Evolutionary conservation across 2,329 filamentous ascomycete genomes (phyloP).

Genomic region (Thielaviopsis ethacetica): DNA sequence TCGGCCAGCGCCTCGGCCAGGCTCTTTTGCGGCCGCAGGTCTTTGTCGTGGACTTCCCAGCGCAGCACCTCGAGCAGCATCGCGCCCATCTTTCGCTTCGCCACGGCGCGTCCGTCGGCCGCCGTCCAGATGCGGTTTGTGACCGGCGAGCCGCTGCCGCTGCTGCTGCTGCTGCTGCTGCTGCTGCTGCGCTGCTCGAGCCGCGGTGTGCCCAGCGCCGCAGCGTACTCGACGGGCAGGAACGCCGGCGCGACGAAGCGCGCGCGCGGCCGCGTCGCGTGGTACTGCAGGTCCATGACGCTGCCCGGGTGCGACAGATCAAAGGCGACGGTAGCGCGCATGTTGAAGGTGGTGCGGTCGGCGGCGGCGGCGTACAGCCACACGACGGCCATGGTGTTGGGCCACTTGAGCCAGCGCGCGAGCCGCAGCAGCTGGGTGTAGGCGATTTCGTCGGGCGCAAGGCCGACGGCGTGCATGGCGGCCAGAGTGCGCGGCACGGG

Average conservation of each 20-base stretch:
- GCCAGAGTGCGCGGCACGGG: neutral
- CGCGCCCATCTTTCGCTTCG: slow-evolving; percentile 5
- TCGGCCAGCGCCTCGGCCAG: slow-evolving; percentile 2
- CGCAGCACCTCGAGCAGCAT: slow-evolving; percentile 2
- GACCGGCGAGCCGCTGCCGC: too few relatives aligned
- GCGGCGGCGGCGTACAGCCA: slow-evolving; percentile 20
- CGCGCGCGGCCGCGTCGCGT: neutral
- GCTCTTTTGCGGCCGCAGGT: neutral
- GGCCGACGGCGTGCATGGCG: neutral
- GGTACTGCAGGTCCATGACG: neutral
- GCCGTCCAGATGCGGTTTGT: neutral
- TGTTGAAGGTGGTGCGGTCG: slow-evolving; percentile 15
- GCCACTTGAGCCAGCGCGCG: slow-evolving; percentile 4
- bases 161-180: too few relatives aligned
- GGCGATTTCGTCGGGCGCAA: neutral
- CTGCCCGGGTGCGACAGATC: slow-evolving; percentile 9
- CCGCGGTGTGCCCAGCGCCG: neutral
- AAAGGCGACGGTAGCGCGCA: slow-evolving; percentile 16
- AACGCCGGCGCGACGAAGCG: slow-evolving; percentile 9
- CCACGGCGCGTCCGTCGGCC: neutral
- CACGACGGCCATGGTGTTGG: slow-evolving; percentile 18
- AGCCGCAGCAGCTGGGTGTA: slow-evolving; percentile 7
- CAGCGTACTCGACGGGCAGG: slow-evolving; percentile 6
- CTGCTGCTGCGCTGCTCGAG: neutral
- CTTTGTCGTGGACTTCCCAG: neutral